A percentile compares a stretch with the other conserved stretches of the same genome.
Conservation (phyloP, 2,329 filamentous ascomycete species). For the Aspergillus melleus region DNA sequence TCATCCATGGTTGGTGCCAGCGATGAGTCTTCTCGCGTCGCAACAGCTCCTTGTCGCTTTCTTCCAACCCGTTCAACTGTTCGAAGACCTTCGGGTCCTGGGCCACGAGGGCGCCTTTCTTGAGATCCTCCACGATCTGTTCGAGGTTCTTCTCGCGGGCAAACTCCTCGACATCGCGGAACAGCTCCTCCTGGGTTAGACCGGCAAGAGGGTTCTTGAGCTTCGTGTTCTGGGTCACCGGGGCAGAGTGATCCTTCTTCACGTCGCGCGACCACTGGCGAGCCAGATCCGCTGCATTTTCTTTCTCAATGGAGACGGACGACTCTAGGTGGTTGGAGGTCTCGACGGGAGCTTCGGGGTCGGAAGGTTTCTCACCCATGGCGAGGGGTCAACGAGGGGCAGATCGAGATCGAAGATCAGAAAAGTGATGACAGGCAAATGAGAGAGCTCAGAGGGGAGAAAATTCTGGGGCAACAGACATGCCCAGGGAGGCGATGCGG, state of each 20-base stretch:
- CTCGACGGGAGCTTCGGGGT: constrained; percentile 10
- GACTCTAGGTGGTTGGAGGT: constrained; percentile 3
- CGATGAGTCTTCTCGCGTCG: constrained; percentile 49
- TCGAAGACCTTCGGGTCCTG: constrained; percentile 53
- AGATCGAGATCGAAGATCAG: constrained; percentile 5
- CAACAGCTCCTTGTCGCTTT: constrained; percentile 45
- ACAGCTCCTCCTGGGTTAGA: constrained; percentile 53
- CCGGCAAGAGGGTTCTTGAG: constrained; percentile 55
- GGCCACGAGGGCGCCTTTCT: constrained; percentile 54
- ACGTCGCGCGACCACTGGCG: constrained; percentile 12
- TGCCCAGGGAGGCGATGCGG: neutral
- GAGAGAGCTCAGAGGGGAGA: constrained; percentile 3
- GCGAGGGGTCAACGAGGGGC: neutral
- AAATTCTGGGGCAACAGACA: neutral
- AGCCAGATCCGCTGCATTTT: constrained; percentile 9
- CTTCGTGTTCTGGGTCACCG: constrained; percentile 6
- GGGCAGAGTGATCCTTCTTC: neutral
- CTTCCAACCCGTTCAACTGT: constrained; percentile 47
- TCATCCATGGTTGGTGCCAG: constrained; percentile 51
- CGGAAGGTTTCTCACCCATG: constrained; percentile 12
- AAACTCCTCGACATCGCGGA: constrained; percentile 58
- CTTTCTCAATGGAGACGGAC: constrained; percentile 9
- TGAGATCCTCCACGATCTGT: constrained; percentile 50
- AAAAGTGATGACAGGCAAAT: constrained; percentile 6
- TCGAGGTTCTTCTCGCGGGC: constrained; percentile 48